These are phyloP conservation scores for bread wheat (Triticum aestivum) DNA, from an alignment of 176 grass and related monocot genomes.

Conservation along the genomic window DNA sequence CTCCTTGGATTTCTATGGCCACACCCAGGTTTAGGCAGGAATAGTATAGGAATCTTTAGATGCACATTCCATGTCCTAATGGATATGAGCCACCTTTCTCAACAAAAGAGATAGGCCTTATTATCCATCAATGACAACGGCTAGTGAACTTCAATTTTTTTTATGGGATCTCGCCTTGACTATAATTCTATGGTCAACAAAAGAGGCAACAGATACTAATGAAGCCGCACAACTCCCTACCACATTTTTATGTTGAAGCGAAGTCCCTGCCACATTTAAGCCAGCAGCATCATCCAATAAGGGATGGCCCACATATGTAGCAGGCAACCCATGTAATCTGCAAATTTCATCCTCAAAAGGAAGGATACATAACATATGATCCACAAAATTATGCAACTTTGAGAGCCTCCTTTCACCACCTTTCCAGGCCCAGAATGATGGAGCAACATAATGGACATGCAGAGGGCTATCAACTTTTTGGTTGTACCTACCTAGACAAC, in stretches of 20 bases:
- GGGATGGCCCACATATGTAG: conserved; percentile 96
- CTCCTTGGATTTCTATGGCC: not conserved
- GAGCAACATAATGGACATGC: conserved; percentile 91
- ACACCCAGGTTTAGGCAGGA: not conserved
- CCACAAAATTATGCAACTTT: conserved; percentile 57
- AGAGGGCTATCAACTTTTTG: conserved; percentile 37
- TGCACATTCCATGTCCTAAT: not conserved
- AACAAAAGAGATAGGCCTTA: not conserved
- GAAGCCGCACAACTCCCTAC: conserved; percentile 27
- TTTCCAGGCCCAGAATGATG: conserved; percentile 99
- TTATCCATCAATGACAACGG: not conserved
- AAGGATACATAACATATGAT: conserved; percentile 91
- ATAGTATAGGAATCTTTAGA: not conserved
- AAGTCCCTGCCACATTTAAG: conserved; percentile 44
- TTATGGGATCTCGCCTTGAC: not conserved
- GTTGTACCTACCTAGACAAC: conserved; percentile 55
- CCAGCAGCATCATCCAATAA: conserved; percentile 68
- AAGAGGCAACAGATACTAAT: conserved; percentile 12
- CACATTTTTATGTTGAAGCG: not conserved
- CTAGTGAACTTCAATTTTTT: not conserved
- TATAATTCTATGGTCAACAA: not conserved
- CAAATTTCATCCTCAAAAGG: conserved; percentile 96
- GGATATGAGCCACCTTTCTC: conserved; percentile 6
- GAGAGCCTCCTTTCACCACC: conserved; percentile 79
- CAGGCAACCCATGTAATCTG: conserved; percentile 65